Conservation (phyloP, 148 eudicot species). For the Chenopodium suecicum region DNA sequence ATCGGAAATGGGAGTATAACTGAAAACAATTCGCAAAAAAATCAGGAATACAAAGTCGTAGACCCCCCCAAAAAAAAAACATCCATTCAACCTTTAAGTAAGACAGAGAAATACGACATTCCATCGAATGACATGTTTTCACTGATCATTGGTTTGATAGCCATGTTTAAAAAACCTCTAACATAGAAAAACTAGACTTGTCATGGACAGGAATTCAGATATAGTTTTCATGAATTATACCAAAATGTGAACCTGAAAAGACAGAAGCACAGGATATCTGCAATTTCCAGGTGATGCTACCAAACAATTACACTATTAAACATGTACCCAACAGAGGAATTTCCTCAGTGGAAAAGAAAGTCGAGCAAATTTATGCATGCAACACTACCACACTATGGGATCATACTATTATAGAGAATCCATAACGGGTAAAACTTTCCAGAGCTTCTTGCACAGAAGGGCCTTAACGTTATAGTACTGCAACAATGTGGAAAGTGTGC, state of each 20-base stretch:
- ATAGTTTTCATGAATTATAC: background rate
- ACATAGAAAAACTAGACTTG: background rate
- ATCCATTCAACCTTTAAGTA: background rate
- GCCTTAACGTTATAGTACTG: background rate
- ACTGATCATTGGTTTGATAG: background rate
- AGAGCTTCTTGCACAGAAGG: background rate
- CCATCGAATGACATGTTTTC: background rate
- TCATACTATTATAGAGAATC: background rate
- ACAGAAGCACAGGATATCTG: background rate
- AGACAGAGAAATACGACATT: background rate
- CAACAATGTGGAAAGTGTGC: too few species aligned
- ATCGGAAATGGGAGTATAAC: constrained; percentile 96
- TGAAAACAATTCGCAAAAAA: constrained; percentile 33
- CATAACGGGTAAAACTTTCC: background rate
- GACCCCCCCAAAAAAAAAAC: background rate
- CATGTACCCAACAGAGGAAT: background rate
- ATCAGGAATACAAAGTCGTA: background rate
- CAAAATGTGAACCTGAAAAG: background rate
- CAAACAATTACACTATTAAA: background rate
- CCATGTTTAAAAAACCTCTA: background rate
- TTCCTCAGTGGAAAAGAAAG: background rate
- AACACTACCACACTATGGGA: background rate
- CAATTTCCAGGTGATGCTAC: background rate
- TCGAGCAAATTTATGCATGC: background rate
- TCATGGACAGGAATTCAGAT: background rate